phyloP scores from a whole-genome alignment of 2,329 filamentous ascomycete genomes.

The Pseudogymnoascus sp. region DNA sequence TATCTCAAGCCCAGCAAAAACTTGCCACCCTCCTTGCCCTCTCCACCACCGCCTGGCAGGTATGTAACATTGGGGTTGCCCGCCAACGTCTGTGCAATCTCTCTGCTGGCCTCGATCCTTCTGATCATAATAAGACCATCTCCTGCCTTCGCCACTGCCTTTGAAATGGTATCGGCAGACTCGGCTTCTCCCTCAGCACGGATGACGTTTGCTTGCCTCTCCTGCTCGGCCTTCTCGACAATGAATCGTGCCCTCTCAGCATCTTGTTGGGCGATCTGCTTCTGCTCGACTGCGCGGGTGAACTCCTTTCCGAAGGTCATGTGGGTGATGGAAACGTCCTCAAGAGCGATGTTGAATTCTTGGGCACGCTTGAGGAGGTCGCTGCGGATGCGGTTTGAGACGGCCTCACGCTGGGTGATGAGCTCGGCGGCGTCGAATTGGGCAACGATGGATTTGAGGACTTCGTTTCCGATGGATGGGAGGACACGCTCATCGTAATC shows the following conservation, averaged over 20 bases:
- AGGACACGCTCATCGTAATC: conserved; percentile 99
- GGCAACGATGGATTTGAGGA: conserved; percentile 95
- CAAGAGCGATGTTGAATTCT: conserved; percentile 98
- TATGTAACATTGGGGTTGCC: conserved; percentile 94
- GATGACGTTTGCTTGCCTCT: conserved; percentile 97
- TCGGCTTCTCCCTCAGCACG: conserved; percentile 96
- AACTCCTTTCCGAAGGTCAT: conserved; percentile 99
- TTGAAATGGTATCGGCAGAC: conserved; percentile 89
- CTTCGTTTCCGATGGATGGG: conserved; percentile 98
- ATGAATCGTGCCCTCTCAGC: conserved; percentile 96
- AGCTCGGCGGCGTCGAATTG: conserved; percentile 98
- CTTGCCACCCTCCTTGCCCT: conserved; percentile 45
- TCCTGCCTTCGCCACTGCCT: conserved; percentile 84
- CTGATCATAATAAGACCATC: conserved; percentile 93
- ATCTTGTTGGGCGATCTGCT: conserved; percentile 99
- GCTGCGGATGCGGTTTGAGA: conserved; percentile 85
- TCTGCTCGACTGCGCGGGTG: conserved; percentile 97
- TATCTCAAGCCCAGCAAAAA: conserved; percentile 58
- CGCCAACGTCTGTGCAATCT: conserved; percentile 86
- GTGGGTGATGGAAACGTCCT: conserved; percentile 98
- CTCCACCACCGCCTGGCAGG: conserved; percentile 68
- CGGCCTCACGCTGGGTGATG: conserved; percentile 96
- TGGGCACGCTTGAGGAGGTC: conserved; percentile 87
- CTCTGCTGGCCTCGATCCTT: conserved; percentile 92
- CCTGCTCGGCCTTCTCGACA: conserved; percentile 97